phyloP scores from a whole-genome alignment of 2,329 filamentous ascomycete species.

The Cytospora schulzeri region DNA sequence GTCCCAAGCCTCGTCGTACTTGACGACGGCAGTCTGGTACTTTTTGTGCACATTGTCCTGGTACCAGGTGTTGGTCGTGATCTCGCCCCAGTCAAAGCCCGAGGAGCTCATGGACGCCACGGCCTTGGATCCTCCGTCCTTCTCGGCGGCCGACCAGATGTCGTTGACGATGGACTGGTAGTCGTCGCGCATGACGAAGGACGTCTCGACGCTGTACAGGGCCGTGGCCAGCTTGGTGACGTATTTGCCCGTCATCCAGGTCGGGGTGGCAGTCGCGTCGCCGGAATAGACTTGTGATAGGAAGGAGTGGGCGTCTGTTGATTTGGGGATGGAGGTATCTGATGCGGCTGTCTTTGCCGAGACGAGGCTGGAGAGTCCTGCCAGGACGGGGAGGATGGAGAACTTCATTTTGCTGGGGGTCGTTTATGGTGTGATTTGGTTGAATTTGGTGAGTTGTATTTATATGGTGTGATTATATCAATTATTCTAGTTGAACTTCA shows the following conservation, averaged over 20 bases:
- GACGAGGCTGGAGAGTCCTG: conserved; percentile 21
- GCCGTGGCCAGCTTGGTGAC: conserved; percentile 28
- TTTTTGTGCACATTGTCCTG: conserved; percentile 22
- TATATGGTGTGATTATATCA: too few species aligned
- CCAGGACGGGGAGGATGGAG: background rate
- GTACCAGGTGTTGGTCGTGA: conserved; percentile 30
- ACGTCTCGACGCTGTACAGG: conserved; percentile 29
- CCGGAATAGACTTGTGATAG: conserved; percentile 7
- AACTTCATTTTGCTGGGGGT: conserved; percentile 8
- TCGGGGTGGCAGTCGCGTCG: conserved; percentile 23
- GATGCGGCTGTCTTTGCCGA: conserved; percentile 5
- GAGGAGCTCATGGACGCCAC: conserved; percentile 25
- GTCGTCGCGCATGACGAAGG: conserved; percentile 27
- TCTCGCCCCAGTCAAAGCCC: conserved; percentile 27
- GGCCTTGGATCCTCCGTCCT: conserved; percentile 22
- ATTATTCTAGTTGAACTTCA: too few species aligned
- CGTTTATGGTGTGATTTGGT: too few species aligned
- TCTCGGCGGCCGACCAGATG: conserved; percentile 28
- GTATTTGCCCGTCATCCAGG: conserved; percentile 30
- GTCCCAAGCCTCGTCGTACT: conserved; percentile 26
- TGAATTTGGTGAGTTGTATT: too few species aligned
- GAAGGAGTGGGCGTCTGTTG: conserved; percentile 18
- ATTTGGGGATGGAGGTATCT: conserved; percentile 16
- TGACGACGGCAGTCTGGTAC: conserved; percentile 23
- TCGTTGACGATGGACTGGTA: conserved; percentile 28